Evolutionary conservation across 2,329 filamentous ascomycete genomes (phyloP).

Genomic region (Huntiella omanensis): DNA sequence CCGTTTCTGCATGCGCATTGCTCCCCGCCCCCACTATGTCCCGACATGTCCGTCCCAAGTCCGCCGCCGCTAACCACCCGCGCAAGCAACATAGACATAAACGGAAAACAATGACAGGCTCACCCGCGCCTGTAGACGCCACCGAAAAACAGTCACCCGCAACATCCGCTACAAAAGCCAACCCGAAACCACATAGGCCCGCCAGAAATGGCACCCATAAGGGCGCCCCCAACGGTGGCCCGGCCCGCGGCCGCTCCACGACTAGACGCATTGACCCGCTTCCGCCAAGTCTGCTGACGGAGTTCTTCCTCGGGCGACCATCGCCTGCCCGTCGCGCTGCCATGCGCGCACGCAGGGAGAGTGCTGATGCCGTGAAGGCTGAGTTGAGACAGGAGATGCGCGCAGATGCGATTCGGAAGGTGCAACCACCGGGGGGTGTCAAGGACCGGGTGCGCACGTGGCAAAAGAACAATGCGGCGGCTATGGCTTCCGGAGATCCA

Average conservation of each 20-base stretch:
- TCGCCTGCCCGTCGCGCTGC: constrained; percentile 36
- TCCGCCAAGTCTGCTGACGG: constrained; percentile 30
- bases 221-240: constrained; percentile 21
- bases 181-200: neutral
- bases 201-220: constrained; percentile 19
- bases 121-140: neutral
- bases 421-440: constrained; percentile 48
- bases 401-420: constrained; percentile 33
- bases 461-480: constrained; percentile 60
- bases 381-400: constrained; percentile 20
- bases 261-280: constrained; percentile 24
- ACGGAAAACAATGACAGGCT: too few species aligned
- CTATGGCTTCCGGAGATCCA: constrained; percentile 33
- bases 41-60: too few species aligned
- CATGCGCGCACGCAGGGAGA: constrained; percentile 33
- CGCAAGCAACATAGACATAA: too few species aligned
- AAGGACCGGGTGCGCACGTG: constrained; percentile 65
- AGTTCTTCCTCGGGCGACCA: constrained; percentile 39
- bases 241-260: constrained; percentile 18
- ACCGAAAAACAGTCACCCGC: neutral
- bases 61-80: too few species aligned
- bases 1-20: too few species aligned
- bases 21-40: too few species aligned
- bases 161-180: neutral
- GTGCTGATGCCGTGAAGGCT: constrained; percentile 39